phyloP scores from a whole-genome alignment of 176 grass and related monocot genomes.

The Poa annua region DNA sequence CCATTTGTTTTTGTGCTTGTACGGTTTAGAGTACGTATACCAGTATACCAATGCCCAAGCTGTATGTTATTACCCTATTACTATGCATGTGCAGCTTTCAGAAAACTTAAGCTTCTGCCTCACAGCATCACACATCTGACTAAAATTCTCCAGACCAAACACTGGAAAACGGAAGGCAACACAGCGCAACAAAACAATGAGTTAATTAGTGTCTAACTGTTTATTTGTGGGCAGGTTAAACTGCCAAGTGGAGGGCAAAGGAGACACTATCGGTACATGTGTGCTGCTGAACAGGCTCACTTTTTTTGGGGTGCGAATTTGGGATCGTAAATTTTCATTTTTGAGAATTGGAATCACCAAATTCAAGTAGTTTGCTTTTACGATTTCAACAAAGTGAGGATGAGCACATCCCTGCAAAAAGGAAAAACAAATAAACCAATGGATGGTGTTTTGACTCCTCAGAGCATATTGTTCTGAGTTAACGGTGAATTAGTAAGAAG shows the following conservation, averaged over 20 bases:
- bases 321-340: too few relatives aligned
- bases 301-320: too few relatives aligned
- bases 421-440: too few relatives aligned
- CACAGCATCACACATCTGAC: conserved; percentile 15
- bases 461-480: too few relatives aligned
- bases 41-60: not conserved
- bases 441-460: too few relatives aligned
- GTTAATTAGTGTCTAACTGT: not conserved
- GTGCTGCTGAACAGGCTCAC: too few relatives aligned
- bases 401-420: too few relatives aligned
- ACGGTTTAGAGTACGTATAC: not conserved
- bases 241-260: not conserved
- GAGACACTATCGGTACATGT: too few relatives aligned
- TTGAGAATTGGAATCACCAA: too few relatives aligned
- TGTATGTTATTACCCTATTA: not conserved
- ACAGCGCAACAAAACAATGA: not conserved
- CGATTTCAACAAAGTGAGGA: too few relatives aligned
- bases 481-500: too few relatives aligned
- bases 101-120: conserved; percentile 6
- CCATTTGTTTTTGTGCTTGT: not conserved
- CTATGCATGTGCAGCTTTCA: not conserved
- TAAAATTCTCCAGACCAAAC: conserved; percentile 33
- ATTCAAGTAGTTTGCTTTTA: too few relatives aligned
- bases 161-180: conserved; percentile 14
- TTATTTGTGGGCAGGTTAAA: conserved; percentile 1